phyloP scores from a whole-genome alignment of 805 yeast species.

The Zygoascus ofunaensis region DNA sequence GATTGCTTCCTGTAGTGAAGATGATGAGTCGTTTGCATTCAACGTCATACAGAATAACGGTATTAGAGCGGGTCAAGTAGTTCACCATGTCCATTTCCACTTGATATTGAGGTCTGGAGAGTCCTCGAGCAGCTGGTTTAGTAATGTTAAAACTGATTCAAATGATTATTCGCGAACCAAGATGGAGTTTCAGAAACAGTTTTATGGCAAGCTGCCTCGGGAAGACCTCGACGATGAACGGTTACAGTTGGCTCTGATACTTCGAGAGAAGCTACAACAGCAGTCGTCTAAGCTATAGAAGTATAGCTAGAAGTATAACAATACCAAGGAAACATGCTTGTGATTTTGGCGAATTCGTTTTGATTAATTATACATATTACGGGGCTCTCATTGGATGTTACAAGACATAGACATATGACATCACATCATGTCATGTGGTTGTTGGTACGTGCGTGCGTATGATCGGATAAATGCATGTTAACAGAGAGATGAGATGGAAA shows the following conservation, averaged over 20 bases:
- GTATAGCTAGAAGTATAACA: not conserved
- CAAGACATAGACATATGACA: too few species aligned
- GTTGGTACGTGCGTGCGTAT: too few species aligned
- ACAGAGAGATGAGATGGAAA: too few species aligned
- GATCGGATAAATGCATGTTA: too few species aligned
- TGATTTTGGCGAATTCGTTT: too few species aligned
- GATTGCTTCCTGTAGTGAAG: constrained; percentile 13
- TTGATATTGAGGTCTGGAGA: constrained; percentile 49
- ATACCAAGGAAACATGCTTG: too few species aligned
- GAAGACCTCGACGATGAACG: constrained; percentile 22
- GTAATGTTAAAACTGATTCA: not conserved
- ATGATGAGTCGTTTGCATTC: constrained; percentile 17
- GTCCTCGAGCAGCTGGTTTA: constrained; percentile 2
- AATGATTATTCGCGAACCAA: constrained; percentile 3
- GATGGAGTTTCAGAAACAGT: constrained; percentile 19
- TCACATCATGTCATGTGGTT: too few species aligned
- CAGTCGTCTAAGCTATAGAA: not conserved
- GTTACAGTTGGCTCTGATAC: not conserved
- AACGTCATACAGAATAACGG: constrained; percentile 48
- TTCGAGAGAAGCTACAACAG: not conserved
- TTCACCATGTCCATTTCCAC: constrained; percentile 92
- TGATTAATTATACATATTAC: too few species aligned
- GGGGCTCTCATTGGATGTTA: too few species aligned
- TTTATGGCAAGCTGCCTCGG: constrained; percentile 28
- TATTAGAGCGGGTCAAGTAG: constrained; percentile 81